Base-by-base conservation (phyloP, 2,329 filamentous ascomycete species). In the Lasiodiplodia gonubiensis region DNA sequence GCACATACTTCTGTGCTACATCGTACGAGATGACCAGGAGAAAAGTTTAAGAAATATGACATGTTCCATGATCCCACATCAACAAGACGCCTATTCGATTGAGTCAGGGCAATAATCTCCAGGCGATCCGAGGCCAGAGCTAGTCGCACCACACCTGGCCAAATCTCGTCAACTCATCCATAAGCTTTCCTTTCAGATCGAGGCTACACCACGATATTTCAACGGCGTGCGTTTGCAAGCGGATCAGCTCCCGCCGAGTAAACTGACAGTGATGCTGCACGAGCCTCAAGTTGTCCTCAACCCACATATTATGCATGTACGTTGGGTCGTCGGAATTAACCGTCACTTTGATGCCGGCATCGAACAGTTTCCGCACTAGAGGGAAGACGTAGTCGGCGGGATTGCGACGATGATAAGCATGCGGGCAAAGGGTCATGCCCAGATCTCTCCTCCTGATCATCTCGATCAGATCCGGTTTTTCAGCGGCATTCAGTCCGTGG, bases 251-350 rank as follows among this genome's bases (percentile, higher is more conserved):
- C 1, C 21, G 48, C 64, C 82, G 77, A 1, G 70, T 76, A 23
- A 86, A 76, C 0, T 67, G 68, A 66, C 82, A 82, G 57, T 81
- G 80, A 4, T 74, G 76, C 64, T 80, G 80, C 7, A 78, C 76
- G 70, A 84, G 78, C 60, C 81, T 75, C 76, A 85, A 73, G 64
- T 84, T 84, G 12, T 83, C 80, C 68, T 81, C 74, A 30, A 85
- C 74, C 83, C 83, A 86, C 42, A 82, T 80, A 67, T 85, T 78
- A 67, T 84, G 80, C 76, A 85, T 82, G 64, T 84, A 83, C 3
- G 81, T 80, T 14, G 83, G 83, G 69, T 85, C 83, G 70, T 85
- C 83, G 64, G 81, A 83, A 66, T 82, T 82, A 68, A 85, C 80
- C 60, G 80, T 81, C 57, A 84, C 76, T 53, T 80, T 80, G n/a